phyloP scores from a whole-genome alignment of 1,284 basidiomycete species.

The Peniophora sp. region DNA sequence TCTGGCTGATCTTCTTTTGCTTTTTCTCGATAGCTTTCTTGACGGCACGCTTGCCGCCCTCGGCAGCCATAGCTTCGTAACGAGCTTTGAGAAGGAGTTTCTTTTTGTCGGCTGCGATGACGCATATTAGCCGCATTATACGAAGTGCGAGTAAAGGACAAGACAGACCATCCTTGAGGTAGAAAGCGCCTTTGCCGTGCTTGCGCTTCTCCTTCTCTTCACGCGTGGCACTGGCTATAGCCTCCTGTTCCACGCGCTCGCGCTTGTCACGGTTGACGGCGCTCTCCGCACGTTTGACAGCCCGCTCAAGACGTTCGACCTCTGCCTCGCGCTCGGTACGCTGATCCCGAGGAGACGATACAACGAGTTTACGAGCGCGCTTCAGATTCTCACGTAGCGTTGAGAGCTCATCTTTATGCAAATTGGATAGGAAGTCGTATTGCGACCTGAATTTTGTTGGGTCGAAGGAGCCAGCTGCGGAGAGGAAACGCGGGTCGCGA shows the following conservation, averaged over 20 bases:
- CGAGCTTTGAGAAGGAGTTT: constrained; percentile 65
- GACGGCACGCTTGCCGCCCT: constrained; percentile 74
- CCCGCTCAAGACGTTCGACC: constrained; percentile 66
- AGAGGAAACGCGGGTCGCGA: constrained; percentile 87
- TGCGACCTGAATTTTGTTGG: constrained; percentile 62
- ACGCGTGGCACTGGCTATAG: constrained; percentile 49
- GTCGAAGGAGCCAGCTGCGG: constrained; percentile 68
- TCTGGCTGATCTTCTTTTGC: constrained; percentile 80
- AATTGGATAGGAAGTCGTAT: constrained; percentile 73
- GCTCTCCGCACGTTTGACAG: constrained; percentile 75
- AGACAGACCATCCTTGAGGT: constrained; percentile 75
- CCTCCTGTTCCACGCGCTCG: constrained; percentile 63
- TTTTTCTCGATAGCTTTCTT: constrained; percentile 87
- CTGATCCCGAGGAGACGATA: constrained; percentile 56
- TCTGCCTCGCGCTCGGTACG: constrained; percentile 64
- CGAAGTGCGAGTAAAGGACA: constrained; percentile 1
- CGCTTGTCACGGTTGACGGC: constrained; percentile 68
- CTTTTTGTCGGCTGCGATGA: constrained; percentile 65
- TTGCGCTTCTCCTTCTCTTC: constrained; percentile 70
- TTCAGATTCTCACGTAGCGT: constrained; percentile 62
- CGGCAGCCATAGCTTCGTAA: constrained; percentile 67
- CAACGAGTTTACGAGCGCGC: constrained; percentile 62
- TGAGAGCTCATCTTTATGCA: constrained; percentile 62
- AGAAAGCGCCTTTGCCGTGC: constrained; percentile 79
- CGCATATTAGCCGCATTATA: constrained; percentile 1